Evolutionary conservation across 2,329 filamentous ascomycete genomes (phyloP).

Genomic region (Alternaria longipes): DNA sequence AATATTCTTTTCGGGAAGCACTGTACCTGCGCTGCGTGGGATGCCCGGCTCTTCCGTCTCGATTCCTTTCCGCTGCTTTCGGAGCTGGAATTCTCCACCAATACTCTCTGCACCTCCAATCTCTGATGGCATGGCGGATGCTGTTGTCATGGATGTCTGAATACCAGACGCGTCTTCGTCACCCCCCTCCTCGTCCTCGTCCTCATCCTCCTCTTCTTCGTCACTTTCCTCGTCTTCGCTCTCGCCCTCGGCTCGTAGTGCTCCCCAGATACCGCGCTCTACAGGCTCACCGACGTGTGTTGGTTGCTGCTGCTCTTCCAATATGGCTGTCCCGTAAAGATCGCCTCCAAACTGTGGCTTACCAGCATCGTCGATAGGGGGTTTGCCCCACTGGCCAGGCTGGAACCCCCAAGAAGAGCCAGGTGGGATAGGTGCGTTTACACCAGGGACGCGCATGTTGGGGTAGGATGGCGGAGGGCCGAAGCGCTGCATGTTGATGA

Average conservation of each 20-base stretch:
- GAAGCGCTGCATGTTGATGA: slow-evolving; percentile 95
- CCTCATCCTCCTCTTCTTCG: slow-evolving; percentile 65
- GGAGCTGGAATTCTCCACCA: slow-evolving; percentile 86
- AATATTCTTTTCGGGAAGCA: slow-evolving; percentile 88
- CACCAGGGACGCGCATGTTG: slow-evolving; percentile 89
- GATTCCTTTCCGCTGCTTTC: slow-evolving; percentile 80
- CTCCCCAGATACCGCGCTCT: slow-evolving; percentile 90
- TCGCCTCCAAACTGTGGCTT: slow-evolving; percentile 92
- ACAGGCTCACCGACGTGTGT: slow-evolving; percentile 73
- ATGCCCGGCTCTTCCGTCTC: slow-evolving; percentile 81
- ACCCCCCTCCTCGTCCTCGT: slow-evolving; percentile 75
- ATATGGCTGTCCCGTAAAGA: slow-evolving; percentile 81
- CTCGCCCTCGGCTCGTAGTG: slow-evolving; percentile 81
- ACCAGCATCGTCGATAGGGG: slow-evolving; percentile 92
- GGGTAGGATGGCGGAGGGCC: slow-evolving; percentile 95
- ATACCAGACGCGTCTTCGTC: slow-evolving; percentile 64
- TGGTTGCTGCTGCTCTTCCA: slow-evolving; percentile 66
- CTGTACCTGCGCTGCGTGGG: slow-evolving; percentile 83
- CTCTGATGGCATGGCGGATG: slow-evolving; percentile 82
- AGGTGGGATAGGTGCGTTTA: slow-evolving; percentile 90
- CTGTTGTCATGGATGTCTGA: slow-evolving; percentile 76
- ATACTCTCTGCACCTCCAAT: slow-evolving; percentile 78
- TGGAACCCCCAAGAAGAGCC: slow-evolving; percentile 95
- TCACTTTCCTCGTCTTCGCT: slow-evolving; percentile 73
- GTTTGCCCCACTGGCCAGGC: slow-evolving; percentile 94